Evolutionary conservation across 352 stramenopile genomes (phyloP).

Genomic region (Phytophthora pini): DNA sequence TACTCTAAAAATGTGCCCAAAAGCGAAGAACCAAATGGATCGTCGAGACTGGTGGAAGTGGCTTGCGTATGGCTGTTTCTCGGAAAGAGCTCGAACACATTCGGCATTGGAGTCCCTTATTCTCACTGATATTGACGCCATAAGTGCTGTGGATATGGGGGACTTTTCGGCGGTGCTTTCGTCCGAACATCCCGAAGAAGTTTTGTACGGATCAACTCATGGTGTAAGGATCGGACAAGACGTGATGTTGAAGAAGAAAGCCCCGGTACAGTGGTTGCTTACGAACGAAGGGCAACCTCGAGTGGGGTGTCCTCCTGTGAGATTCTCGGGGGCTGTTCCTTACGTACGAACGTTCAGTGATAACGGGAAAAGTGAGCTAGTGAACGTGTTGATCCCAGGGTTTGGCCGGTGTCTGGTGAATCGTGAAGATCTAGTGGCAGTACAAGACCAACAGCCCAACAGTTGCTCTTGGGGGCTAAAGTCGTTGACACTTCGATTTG

Average conservation of each 20-base stretch:
- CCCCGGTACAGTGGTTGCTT: constrained; percentile 7
- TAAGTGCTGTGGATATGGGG: constrained; percentile 9
- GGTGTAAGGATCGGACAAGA: constrained; percentile 4
- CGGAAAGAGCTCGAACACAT: constrained; percentile 12
- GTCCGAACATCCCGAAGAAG: constrained; percentile 23
- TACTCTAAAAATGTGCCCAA: constrained; percentile 5
- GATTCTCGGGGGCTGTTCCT: constrained; percentile 6
- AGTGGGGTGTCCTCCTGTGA: neutral
- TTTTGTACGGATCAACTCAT: constrained; percentile 3
- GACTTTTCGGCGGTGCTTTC: constrained; percentile 9
- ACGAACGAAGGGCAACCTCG: neutral
- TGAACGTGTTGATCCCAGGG: constrained; percentile 22
- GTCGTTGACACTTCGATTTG: constrained; percentile 18
- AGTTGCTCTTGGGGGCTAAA: neutral
- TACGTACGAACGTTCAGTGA: constrained; percentile 14
- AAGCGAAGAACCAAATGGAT: neutral
- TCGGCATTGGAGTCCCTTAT: constrained; percentile 16
- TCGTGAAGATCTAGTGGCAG: constrained; percentile 5
- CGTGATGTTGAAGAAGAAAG: constrained; percentile 12
- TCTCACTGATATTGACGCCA: constrained; percentile 9
- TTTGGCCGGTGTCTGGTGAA: constrained; percentile 15
- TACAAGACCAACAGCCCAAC: neutral
- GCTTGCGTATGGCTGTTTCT: constrained; percentile 28
- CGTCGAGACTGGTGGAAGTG: constrained; percentile 23
- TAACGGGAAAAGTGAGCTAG: constrained; percentile 10